Evolutionary conservation across 2,329 filamentous ascomycete genomes (phyloP), one percentile per base, ranked within the genome.

Genomic region (Tolypocladium sp.): DNA sequence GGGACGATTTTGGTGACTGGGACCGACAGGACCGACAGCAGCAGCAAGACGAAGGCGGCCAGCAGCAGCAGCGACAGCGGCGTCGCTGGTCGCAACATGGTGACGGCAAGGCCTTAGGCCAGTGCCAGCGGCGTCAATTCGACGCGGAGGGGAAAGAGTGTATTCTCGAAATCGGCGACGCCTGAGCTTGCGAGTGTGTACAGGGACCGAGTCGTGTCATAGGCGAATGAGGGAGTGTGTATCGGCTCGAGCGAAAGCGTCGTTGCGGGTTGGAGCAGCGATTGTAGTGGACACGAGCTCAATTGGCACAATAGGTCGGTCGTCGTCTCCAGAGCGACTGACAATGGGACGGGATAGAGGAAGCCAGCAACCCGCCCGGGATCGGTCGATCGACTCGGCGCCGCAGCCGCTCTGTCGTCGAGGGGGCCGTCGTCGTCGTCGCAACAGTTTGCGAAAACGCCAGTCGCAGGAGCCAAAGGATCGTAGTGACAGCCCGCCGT

Each of bases 41-140:
- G 79, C 57, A 97, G 82, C 62, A 97, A 80, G 63, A 81, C 88
- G 74, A 99, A 97, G 64, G 93, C 92, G 69, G 84, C 81, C 63
- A 95, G 83, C 69, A 97, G 88, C 72, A 97, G 78, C 66, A 96
- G 79, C 66, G 92, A 87, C 71, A 99, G 79, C 66, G 94, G 93
- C 61, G 94, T 97, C 62, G 94, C 93, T 63, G 94, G 92, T 70
- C 92, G 90, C 73, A 97, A 80, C 85, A 96, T 91, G 77, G 77
- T 86, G 78, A 70, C 67, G 65, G 63, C 60, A 59, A 60, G 58
- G 62, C 59, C 35, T 55, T 38, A 38, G 54, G 55, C 54, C 55
- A 53, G 53, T 41, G 15, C 53, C 54, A 55, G 51, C 51, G 15
- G 41, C 56, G 51, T 52, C 53, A 55, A 38, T 13, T 51, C 33